Conservation (phyloP, 768 basidiomycete genomes). For the Collybia sordida region DNA sequence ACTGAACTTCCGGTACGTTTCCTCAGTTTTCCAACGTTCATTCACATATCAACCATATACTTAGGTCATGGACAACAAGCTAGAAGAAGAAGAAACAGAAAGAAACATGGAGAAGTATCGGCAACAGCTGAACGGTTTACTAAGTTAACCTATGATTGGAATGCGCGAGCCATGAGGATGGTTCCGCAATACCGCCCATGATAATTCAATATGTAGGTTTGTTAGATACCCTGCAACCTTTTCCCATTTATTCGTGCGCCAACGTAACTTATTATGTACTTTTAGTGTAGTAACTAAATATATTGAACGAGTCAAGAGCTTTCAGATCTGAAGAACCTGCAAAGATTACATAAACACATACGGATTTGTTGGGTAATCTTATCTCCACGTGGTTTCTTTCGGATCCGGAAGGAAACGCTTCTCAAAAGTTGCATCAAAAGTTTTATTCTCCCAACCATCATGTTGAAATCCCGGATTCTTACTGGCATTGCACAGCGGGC, state of each 20-base stretch:
- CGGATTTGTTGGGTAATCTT: slow-evolving; percentile 1
- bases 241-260: too few relatives aligned
- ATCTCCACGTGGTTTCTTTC: slow-evolving; percentile 16
- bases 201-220: slow-evolving; percentile 1
- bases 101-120: slow-evolving; percentile 89
- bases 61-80: slow-evolving; percentile 58
- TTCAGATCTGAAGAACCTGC: too few relatives aligned
- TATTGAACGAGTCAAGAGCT: too few relatives aligned
- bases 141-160: slow-evolving; percentile 49
- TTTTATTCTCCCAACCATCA: slow-evolving; percentile 31
- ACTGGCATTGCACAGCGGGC: slow-evolving; percentile 55
- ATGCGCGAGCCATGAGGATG: neutral
- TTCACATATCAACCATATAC: slow-evolving; percentile 5
- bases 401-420: slow-evolving; percentile 21
- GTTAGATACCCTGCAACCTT: too few relatives aligned
- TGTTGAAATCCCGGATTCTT: slow-evolving; percentile 60
- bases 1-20: slow-evolving; percentile 73
- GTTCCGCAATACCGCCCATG: slow-evolving; percentile 11
- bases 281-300: neutral
- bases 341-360: too few relatives aligned
- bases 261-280: slow-evolving; percentile 9
- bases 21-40: slow-evolving; percentile 3
- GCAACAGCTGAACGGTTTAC: slow-evolving; percentile 82
- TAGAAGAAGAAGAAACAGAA: slow-evolving; percentile 83
- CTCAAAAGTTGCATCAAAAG: slow-evolving; percentile 1